A percentile compares a stretch with the other conserved stretches of the same genome.
Evolutionary conservation across 495 filamentous ascomycete genomes (phyloP).

Genomic region (Neurospora sp.): DNA sequence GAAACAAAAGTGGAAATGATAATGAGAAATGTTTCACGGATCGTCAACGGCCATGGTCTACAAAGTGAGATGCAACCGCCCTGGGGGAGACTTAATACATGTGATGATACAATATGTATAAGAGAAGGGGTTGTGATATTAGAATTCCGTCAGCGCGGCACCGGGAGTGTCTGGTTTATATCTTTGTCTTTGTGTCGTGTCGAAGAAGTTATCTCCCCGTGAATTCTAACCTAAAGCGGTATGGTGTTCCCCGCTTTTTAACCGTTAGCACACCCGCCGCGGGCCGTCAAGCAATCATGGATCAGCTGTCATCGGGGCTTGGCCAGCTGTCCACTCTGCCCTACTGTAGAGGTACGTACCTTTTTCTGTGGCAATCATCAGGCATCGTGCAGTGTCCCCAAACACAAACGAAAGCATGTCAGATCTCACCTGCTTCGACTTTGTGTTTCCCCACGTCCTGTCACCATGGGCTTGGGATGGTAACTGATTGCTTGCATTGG

Average conservation of each 20-base stretch:
- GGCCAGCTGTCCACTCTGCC: background rate
- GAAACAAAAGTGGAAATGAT: background rate
- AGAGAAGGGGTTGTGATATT: background rate
- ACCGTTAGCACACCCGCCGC: background rate
- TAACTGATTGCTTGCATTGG: background rate
- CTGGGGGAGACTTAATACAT: background rate
- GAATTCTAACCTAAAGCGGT: background rate
- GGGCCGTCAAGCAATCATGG: background rate
- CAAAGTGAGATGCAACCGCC: background rate
- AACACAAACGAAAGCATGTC: background rate
- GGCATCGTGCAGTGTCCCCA: background rate
- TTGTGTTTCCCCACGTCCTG: background rate
- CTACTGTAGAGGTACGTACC: background rate
- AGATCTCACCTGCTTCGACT: background rate
- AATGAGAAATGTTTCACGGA: background rate
- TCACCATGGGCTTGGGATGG: background rate
- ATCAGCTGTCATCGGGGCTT: background rate
- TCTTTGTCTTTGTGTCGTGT: background rate
- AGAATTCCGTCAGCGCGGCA: background rate
- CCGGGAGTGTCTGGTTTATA: background rate
- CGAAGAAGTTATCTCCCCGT: background rate
- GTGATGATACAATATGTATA: background rate
- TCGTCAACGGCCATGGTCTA: background rate
- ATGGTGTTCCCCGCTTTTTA: background rate
- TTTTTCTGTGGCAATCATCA: background rate